Percentiles rank a stretch among this genome's conserved stretches.
Evolutionary conservation across 2,329 filamentous ascomycete genomes (phyloP).

Genomic region (Penicillium sp.): DNA sequence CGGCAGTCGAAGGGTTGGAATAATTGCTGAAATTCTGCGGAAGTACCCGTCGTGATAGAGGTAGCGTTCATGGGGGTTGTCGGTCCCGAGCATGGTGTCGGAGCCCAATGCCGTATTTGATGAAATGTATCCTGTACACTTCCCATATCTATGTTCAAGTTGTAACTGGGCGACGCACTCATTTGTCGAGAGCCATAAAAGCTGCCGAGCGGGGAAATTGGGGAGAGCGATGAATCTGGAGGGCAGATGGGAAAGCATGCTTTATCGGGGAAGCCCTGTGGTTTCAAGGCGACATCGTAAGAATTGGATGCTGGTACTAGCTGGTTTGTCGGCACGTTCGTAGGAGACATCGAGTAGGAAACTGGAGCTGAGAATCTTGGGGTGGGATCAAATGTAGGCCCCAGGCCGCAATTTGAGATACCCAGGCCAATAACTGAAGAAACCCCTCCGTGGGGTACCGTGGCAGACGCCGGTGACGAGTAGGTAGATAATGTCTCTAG

Average conservation of each 20-base stretch:
- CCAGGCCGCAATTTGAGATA: constrained; percentile 34
- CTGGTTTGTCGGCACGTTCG: constrained; percentile 26
- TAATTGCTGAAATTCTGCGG: constrained; percentile 10
- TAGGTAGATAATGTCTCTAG: constrained; percentile 28
- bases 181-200: constrained; percentile 29
- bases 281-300: constrained; percentile 26
- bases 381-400: constrained; percentile 26
- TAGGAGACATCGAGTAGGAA: constrained; percentile 24
- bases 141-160: constrained; percentile 22
- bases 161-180: constrained; percentile 32
- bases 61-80: constrained; percentile 20
- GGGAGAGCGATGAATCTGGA: constrained; percentile 26
- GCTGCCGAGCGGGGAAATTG: too few relatives aligned
- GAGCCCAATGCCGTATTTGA: constrained; percentile 31
- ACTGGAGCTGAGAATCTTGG: constrained; percentile 22
- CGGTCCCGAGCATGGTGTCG: constrained; percentile 28
- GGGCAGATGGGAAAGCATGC: constrained; percentile 29
- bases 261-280: constrained; percentile 22
- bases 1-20: constrained; percentile 3
- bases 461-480: constrained; percentile 25
- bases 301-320: constrained; percentile 23
- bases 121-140: constrained; percentile 15
- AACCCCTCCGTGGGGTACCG: constrained; percentile 20
- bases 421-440: constrained; percentile 34
- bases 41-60: constrained; percentile 8